Percentiles rank a stretch among this genome's conserved stretches.
Evolutionary conservation across 192 early-diverging fungal species (phyloP).

Genomic region (Lobosporangium transversale): DNA sequence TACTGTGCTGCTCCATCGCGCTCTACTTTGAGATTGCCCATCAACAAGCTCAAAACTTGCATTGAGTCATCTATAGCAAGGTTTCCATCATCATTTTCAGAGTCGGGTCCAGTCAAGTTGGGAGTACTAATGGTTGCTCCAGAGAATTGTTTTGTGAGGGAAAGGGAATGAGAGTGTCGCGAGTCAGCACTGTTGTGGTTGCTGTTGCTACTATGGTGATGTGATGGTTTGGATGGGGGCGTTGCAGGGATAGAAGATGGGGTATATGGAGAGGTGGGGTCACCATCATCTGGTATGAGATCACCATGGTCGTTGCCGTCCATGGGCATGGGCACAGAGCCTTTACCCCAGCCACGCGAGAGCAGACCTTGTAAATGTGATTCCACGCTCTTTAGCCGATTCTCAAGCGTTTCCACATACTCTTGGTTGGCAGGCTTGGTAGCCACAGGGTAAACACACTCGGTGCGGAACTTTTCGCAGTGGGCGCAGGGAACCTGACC

Average conservation of each 20-base stretch:
- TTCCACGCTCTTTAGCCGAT: conserved; percentile 45
- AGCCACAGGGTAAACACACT: conserved; percentile 32
- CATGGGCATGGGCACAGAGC: not conserved
- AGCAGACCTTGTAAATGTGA: conserved; percentile 47
- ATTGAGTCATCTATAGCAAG: conserved; percentile 36
- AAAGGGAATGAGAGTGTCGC: not conserved
- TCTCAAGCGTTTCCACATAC: conserved; percentile 52
- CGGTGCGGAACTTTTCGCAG: conserved; percentile 50
- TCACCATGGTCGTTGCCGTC: conserved; percentile 18
- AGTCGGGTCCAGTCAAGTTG: conserved; percentile 13
- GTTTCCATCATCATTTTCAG: conserved; percentile 13
- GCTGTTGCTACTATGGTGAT: not conserved
- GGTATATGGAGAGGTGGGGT: conserved; percentile 33
- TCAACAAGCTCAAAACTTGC: conserved; percentile 30
- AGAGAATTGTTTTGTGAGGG: conserved; percentile 25
- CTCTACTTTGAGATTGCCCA: conserved; percentile 36
- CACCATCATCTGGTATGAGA: conserved; percentile 23
- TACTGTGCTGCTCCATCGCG: conserved; percentile 43
- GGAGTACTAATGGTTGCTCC: conserved; percentile 31
- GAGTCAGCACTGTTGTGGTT: conserved; percentile 7
- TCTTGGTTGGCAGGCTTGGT: conserved; percentile 51
- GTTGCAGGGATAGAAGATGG: conserved; percentile 44
- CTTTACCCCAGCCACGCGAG: conserved; percentile 41
- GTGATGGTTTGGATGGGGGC: conserved; percentile 29
- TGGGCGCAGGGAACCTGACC: conserved; percentile 53